Evolutionary conservation across 148 eudicot species (phyloP).

Genomic region (Limonium bicolor): DNA sequence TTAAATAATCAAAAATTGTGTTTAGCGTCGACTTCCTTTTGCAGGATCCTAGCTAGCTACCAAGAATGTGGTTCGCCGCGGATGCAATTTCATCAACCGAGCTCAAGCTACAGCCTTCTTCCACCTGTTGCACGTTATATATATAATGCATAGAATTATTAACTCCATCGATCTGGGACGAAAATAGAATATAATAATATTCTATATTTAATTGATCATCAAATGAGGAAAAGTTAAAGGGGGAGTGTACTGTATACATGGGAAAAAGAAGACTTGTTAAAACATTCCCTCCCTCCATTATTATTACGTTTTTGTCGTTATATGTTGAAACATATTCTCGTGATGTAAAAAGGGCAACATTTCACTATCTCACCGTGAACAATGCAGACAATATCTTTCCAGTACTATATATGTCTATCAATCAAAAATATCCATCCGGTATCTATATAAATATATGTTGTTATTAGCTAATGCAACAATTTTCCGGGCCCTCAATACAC

Average conservation of each 20-base stretch:
- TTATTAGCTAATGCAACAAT: no score
- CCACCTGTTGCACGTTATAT: constrained; percentile 26
- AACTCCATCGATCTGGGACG: not conserved
- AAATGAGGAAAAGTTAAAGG: not conserved
- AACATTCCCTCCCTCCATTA: no score
- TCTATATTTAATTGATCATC: not conserved
- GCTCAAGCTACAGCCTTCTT: constrained; percentile 50
- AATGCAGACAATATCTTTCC: no score
- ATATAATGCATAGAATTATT: not conserved
- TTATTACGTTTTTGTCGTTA: no score
- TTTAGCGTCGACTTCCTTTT: no score
- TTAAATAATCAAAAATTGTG: no score
- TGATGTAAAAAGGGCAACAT: no score
- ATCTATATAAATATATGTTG: not conserved
- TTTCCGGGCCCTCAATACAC: not conserved
- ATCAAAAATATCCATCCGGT: not conserved
- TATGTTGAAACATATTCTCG: no score
- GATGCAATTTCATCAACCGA: constrained; percentile 63
- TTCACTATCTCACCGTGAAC: no score
- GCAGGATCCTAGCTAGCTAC: constrained; percentile 19
- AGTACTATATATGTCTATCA: no score
- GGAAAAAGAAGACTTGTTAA: not conserved
- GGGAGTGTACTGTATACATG: not conserved
- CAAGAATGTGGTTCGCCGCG: constrained; percentile 40
- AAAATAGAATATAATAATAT: not conserved